Percentiles rank a stretch among this genome's conserved stretches.
Evolutionary conservation across 495 filamentous ascomycete species (phyloP).

Genomic region (Paragyromitra xinjiangensis): DNA sequence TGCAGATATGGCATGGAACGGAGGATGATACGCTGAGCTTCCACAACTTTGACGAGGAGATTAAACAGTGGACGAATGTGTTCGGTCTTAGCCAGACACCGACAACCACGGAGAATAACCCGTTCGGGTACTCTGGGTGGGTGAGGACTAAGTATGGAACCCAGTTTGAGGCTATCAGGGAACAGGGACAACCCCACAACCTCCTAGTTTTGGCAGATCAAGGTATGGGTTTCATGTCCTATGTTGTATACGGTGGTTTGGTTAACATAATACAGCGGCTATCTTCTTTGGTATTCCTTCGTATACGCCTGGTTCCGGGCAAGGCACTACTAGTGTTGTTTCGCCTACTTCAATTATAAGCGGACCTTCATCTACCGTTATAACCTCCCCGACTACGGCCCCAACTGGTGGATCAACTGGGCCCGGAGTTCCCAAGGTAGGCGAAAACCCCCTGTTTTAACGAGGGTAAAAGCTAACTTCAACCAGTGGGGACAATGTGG

Average conservation of each 20-base stretch:
- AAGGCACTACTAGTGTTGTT: background rate
- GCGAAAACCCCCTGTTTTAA: background rate
- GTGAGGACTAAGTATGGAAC: slow-evolving; percentile 66
- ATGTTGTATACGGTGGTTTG: background rate
- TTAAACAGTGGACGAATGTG: slow-evolving; percentile 66
- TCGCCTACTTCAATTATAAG: background rate
- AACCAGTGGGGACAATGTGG: slow-evolving; percentile 34
- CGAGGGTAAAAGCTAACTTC: background rate
- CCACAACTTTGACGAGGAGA: slow-evolving; percentile 63
- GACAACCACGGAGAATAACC: slow-evolving; percentile 59
- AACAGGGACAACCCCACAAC: slow-evolving; percentile 42
- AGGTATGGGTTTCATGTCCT: slow-evolving; percentile 1
- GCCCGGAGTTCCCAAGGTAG: slow-evolving; percentile 27
- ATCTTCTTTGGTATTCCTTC: slow-evolving; percentile 21
- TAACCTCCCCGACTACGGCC: background rate
- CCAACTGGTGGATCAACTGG: slow-evolving; percentile 28
- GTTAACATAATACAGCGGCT: background rate
- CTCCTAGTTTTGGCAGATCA: slow-evolving; percentile 29
- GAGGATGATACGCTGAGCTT: slow-evolving; percentile 63
- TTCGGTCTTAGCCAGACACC: slow-evolving; percentile 59
- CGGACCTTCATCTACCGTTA: background rate
- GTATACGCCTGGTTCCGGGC: background rate
- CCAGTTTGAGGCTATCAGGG: slow-evolving; percentile 44
- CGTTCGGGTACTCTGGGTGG: slow-evolving; percentile 63
- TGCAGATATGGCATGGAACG: slow-evolving; percentile 67